These are phyloP conservation scores for Mollisia scopiformis DNA, from an alignment of 2,329 filamentous ascomycete species.

Conservation along the genomic window DNA sequence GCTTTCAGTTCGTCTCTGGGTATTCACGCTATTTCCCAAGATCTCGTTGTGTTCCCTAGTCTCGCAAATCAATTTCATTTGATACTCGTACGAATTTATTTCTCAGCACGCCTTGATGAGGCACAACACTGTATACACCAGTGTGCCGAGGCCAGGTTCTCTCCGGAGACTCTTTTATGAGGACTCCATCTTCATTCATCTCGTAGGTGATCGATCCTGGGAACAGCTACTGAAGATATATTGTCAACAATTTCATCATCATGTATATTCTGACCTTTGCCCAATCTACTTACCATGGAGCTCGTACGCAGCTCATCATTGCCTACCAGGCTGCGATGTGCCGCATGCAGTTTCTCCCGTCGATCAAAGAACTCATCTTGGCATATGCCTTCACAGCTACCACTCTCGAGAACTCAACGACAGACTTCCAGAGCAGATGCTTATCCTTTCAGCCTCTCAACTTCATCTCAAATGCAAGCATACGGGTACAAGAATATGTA, in stretches of 20 bases:
- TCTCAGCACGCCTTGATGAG: too few relatives aligned
- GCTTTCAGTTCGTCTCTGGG: too few relatives aligned
- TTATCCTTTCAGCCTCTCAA: slow-evolving; percentile 15
- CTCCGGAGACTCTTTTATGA: too few relatives aligned
- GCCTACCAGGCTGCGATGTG: neutral
- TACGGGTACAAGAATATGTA: slow-evolving; percentile 14
- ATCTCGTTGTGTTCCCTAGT: too few relatives aligned
- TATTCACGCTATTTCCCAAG: too few relatives aligned
- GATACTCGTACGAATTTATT: too few relatives aligned
- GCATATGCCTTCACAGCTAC: neutral
- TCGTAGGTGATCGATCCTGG: too few relatives aligned
- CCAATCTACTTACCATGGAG: neutral
- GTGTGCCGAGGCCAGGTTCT: too few relatives aligned
- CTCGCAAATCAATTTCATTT: too few relatives aligned
- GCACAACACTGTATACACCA: too few relatives aligned
- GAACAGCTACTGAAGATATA: neutral
- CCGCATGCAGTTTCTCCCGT: neutral
- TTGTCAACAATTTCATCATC: too few relatives aligned
- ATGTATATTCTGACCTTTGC: neutral
- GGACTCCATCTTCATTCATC: too few relatives aligned
- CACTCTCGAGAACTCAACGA: neutral
- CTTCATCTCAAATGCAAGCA: slow-evolving; percentile 16
- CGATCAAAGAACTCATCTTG: neutral
- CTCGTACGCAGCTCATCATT: neutral
- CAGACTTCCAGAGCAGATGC: slow-evolving; percentile 8